Evolutionary conservation across 1,284 basidiomycete genomes (phyloP), one percentile per base, ranked within the genome.

Genomic region (Rhizoctonia solani): DNA sequence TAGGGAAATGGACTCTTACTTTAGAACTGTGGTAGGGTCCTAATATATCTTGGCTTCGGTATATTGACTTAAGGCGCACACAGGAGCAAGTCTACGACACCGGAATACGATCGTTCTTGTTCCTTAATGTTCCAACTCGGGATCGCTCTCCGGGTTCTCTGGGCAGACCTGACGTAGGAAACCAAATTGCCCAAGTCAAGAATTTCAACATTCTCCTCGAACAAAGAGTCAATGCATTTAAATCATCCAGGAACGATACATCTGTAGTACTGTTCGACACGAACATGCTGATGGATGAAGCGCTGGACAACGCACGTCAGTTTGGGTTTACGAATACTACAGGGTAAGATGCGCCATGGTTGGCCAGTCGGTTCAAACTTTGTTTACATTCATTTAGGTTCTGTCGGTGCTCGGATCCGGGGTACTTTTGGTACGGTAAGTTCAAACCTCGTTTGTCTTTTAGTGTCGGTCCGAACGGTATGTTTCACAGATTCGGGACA

Each of bases 361-460:
- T 11, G 4, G 4, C 32, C 11, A 34, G 11, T 34, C 41, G n/a
- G 6, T n/a, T 44, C 6, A 16, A 21, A 44, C n/a, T 44, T 44
- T 54, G n/a, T 44, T 23, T 29, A 19, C 11, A 8, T 30, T 13
- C 16, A 13, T 21, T 29, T 70, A 84, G 82, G n/a, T 83, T 80
- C 72, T 84, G 83, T 73, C 78, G 80, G 58, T 84, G 83, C 73
- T 72, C 74, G 16, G 77, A 83, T 70, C 70, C 74, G 21, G 77
- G 77, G 4, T 85, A 77, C 74, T 85, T 85, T 74, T 85, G 83
- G 83, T 83, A 78, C 73, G 80, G 82, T 83, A 70, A 73, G 82
- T 81, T 5, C 27, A 29, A 30, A 58, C 34, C n/a, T 47, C 23
- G n/a, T 27, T 46, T 47, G 41, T 32, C 54, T 19, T 19, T 54